Evolutionary conservation across 1,284 basidiomycete species (phyloP).

Genomic region (Irpex sp.): DNA sequence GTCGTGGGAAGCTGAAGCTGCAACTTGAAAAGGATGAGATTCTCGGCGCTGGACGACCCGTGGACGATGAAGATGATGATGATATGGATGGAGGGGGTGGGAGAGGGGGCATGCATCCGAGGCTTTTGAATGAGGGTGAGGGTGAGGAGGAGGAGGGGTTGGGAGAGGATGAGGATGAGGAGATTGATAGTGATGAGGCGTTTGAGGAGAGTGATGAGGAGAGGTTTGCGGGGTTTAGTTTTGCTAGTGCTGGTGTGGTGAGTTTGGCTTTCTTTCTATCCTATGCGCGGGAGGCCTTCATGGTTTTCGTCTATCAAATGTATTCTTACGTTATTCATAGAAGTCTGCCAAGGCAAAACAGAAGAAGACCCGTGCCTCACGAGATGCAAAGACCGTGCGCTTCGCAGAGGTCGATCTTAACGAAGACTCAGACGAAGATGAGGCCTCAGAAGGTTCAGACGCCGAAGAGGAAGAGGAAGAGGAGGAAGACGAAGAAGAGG

Average conservation of each 20-base stretch:
- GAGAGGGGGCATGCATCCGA: constrained; percentile 31
- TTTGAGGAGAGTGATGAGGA: constrained; percentile 85
- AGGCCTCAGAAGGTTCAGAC: neutral
- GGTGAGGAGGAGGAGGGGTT: constrained; percentile 54
- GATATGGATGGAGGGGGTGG: constrained; percentile 29
- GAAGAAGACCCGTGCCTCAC: constrained; percentile 5
- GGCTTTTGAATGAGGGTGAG: constrained; percentile 61
- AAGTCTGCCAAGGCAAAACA: constrained; percentile 19
- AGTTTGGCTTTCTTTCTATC: constrained; percentile 16
- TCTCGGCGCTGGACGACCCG: constrained; percentile 35
- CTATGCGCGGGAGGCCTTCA: neutral
- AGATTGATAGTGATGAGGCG: constrained; percentile 75
- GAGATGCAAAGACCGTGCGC: constrained; percentile 28
- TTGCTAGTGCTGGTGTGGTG: constrained; percentile 41
- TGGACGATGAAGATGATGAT: constrained; percentile 13
- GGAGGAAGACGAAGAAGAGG: constrained; percentile 44
- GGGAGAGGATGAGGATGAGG: constrained; percentile 68
- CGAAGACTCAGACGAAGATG: constrained; percentile 41
- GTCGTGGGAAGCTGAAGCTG: constrained; percentile 52
- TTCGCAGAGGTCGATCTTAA: constrained; percentile 64
- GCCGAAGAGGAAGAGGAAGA: constrained; percentile 43
- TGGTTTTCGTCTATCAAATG: neutral
- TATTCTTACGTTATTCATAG: constrained; percentile 11
- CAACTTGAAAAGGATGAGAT: constrained; percentile 58
- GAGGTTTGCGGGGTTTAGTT: constrained; percentile 66